These are phyloP conservation scores for Amyloporia xantha DNA, from an alignment of 768 basidiomycete genomes.

Conservation along the genomic window DNA sequence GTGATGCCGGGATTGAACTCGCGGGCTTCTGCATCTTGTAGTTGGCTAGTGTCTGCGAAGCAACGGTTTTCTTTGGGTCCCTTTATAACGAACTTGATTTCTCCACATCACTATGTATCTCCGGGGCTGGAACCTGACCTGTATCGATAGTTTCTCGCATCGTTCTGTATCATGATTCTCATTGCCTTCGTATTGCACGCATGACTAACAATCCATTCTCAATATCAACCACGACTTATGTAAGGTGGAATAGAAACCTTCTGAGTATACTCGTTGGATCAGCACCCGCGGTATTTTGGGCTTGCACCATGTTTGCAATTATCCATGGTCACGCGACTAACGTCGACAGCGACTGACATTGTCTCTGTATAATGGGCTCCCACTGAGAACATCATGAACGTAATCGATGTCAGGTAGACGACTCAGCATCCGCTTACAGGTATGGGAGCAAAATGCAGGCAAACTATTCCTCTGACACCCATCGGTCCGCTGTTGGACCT, in stretches of 20 bases:
- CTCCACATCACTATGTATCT: slow-evolving; percentile 9
- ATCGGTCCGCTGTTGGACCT: slow-evolving; percentile 59
- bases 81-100: neutral
- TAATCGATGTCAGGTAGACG: too few relatives aligned
- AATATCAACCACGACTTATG: neutral
- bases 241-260: too few relatives aligned
- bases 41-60: slow-evolving; percentile 1
- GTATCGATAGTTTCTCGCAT: slow-evolving; percentile 9
- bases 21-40: slow-evolving; percentile 14
- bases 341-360: too few relatives aligned
- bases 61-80: neutral
- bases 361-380: too few relatives aligned
- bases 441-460: too few relatives aligned
- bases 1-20: slow-evolving; percentile 20
- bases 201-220: slow-evolving; percentile 14
- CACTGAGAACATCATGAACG: too few relatives aligned
- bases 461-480: slow-evolving; percentile 55
- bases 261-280: too few relatives aligned
- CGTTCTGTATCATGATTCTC: slow-evolving; percentile 14
- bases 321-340: too few relatives aligned
- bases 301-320: too few relatives aligned
- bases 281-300: too few relatives aligned
- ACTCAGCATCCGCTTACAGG: too few relatives aligned
- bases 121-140: slow-evolving; percentile 13
- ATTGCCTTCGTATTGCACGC: slow-evolving; percentile 10